Evolutionary conservation across 2,329 filamentous ascomycete genomes (phyloP).

Genomic region (Alternaria ethzedia): DNA sequence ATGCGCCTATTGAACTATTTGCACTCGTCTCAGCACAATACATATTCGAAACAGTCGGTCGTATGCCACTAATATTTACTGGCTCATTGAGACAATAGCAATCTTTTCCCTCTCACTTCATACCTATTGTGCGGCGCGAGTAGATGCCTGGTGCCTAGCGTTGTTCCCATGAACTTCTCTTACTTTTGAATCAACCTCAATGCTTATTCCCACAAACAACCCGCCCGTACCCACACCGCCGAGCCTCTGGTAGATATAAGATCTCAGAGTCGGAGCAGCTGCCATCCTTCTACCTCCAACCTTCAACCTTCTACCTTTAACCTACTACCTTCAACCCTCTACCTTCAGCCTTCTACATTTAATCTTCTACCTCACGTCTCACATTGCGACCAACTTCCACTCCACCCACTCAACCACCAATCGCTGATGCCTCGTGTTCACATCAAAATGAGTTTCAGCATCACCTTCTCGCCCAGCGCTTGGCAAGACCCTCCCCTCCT

Average conservation of each 20-base stretch:
- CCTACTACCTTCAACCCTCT: no score
- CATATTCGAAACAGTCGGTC: not conserved
- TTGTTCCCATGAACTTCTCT: not conserved
- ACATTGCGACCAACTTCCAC: not conserved
- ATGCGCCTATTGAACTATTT: not conserved
- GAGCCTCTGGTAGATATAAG: not conserved
- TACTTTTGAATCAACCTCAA: not conserved
- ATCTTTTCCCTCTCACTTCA: not conserved
- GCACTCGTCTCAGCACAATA: not conserved
- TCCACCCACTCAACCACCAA: not conserved
- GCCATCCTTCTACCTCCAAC: not conserved
- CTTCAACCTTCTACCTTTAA: no score
- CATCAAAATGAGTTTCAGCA: not conserved
- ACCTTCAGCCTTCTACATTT: no score
- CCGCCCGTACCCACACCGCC: not conserved
- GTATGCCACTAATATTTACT: not conserved
- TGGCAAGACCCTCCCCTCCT: slow-evolving; percentile 1
- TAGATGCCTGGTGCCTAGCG: not conserved
- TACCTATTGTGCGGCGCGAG: not conserved
- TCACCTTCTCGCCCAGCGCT: not conserved
- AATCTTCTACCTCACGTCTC: not conserved
- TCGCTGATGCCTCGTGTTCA: not conserved
- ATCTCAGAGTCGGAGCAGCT: not conserved
- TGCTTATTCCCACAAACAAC: not conserved
- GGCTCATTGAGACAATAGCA: not conserved